A percentile compares a stretch with the other conserved stretches of the same genome.
Conservation (phyloP, 768 basidiomycete genomes). For the Hortiboletus flavorubellus region DNA sequence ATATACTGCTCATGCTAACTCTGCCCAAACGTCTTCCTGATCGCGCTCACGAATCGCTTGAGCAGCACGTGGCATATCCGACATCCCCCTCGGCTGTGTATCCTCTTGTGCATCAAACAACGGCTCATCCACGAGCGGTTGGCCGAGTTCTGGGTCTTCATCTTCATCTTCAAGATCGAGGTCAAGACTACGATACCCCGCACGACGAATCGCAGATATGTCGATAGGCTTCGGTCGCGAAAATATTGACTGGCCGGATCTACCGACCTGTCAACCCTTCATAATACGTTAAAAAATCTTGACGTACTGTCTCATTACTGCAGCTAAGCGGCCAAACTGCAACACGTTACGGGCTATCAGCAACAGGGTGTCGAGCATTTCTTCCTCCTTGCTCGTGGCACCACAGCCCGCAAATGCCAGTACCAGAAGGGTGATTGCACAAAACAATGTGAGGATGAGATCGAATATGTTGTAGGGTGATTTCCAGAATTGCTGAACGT, state of each 20-base stretch:
- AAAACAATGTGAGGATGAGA: conserved; percentile 84
- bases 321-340: conserved; percentile 87
- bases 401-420: conserved; percentile 87
- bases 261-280: conserved; percentile 28
- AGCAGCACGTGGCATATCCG: conserved; percentile 60
- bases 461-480: conserved; percentile 92
- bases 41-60: conserved; percentile 57
- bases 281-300: conserved; percentile 3
- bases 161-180: conserved; percentile 69
- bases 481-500: conserved; percentile 87
- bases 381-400: conserved; percentile 84
- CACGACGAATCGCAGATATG: conserved; percentile 64
- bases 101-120: conserved; percentile 59
- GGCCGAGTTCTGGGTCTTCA: conserved; percentile 48
- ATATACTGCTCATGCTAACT: conserved; percentile 41
- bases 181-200: conserved; percentile 61
- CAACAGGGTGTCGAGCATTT: conserved; percentile 87
- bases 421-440: conserved; percentile 83
- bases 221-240: conserved; percentile 84
- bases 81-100: conserved; percentile 30
- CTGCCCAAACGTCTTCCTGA: conserved; percentile 69
- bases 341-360: conserved; percentile 91
- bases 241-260: conserved; percentile 88
- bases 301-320: conserved; percentile 90
- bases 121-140: conserved; percentile 56